Evolutionary conservation across 306 rosid genomes (phyloP), one percentile per base, ranked within the genome.

Genomic region (Carpinus fangiana): DNA sequence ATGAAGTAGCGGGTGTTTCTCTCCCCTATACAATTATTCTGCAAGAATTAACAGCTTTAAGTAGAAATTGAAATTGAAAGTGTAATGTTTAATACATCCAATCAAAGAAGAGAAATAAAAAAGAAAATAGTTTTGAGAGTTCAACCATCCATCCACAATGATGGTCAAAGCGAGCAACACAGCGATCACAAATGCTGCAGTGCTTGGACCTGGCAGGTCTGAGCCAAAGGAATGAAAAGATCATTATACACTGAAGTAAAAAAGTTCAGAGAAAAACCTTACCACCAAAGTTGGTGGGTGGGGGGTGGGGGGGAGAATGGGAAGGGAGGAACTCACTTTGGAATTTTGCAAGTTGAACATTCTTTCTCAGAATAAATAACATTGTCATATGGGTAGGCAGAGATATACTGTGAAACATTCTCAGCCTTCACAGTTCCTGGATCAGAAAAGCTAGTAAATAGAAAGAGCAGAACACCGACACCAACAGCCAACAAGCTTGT

Each of bases 151-250:
- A 95, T 86, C 98, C 99, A 91, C 98, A 95, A 70, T 95, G 99
- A 84, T 93, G 99, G 69, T 95, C 99, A 79, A 93, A 93, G 48
- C 97, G 90, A 51, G 99, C 93, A 84, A 95, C 99, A 84, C 99
- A 93, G 21, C 92, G 86, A 79, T 85, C 77, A 76, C 99, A 95
- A 81, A 95, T 86, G 82, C 98, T 90, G 88, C 99, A 95, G 79
- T 95, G 99, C 86, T 95, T 95, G 82, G 99, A 95, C 85, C 99
- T 87, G 43, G 99, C 99, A 80, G 99, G 99, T 82, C 99, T 95
- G 88, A 62, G 84, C 31, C 74, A 79, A 73, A 78, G 65, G 80
- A 12, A 52, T 70, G 60, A 75, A 70, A 76, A 12, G 23, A 21
- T 41, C 18, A 78, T 18, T 59, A 52, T 71, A 78, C 0, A 67